These are phyloP conservation scores for Schoenoplectus triqueter DNA, from an alignment of 202 grass and related monocot species.

Conservation along the genomic window DNA sequence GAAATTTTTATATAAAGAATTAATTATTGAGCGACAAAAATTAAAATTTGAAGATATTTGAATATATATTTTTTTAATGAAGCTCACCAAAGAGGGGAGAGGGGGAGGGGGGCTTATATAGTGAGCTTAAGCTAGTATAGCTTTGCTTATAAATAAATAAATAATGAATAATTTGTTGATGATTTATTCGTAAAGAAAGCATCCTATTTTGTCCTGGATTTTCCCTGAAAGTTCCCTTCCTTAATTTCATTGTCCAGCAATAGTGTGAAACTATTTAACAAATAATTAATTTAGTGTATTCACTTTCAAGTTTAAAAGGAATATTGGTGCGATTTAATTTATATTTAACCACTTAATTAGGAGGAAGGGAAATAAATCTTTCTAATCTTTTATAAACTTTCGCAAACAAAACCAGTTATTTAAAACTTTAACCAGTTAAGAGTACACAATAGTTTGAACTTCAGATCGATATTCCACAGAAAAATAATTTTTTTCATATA, in stretches of 20 bases:
- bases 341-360: conserved; percentile 7
- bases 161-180: not conserved
- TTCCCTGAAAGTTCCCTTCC: not conserved
- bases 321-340: not conserved
- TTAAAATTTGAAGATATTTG: no score
- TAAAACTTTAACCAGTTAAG: no score
- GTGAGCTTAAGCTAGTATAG: no score
- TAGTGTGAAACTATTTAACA: not conserved
- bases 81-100: no score
- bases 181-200: not conserved
- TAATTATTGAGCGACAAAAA: no score
- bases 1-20: no score
- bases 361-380: not conserved
- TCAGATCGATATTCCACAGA: no score
- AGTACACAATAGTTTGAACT: no score
- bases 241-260: not conserved
- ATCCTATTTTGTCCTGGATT: not conserved
- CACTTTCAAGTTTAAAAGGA: not conserved
- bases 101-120: no score
- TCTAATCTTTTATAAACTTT: not conserved
- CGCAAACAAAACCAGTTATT: no score
- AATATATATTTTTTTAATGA: no score
- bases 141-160: not conserved
- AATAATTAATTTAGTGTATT: not conserved
- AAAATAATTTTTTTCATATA: no score